Conservation (phyloP, 306 rosid species). For the Casuarina cunninghamiana region DNA sequence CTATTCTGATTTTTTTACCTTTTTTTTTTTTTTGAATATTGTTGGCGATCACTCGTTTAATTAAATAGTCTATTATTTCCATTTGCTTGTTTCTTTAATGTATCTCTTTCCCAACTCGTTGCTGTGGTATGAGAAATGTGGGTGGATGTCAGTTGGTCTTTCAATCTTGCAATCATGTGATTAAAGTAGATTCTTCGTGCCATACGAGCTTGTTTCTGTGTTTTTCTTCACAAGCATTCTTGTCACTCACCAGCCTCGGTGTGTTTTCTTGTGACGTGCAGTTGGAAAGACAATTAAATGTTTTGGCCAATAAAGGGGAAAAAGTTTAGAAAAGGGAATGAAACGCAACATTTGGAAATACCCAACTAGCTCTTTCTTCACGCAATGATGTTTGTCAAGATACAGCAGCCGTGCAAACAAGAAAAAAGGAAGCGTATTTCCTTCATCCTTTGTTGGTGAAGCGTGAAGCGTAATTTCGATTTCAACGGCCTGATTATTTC, state of each 20-base stretch:
- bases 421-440: not conserved
- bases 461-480: not conserved
- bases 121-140: not conserved
- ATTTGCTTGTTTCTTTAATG: not conserved
- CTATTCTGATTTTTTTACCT: not conserved
- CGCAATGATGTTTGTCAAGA: not conserved
- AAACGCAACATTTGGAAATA: not conserved
- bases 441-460: not conserved
- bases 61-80: not conserved
- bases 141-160: not conserved
- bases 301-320: constrained; percentile 33
- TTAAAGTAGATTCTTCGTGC: not conserved
- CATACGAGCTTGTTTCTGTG: not conserved
- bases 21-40: not conserved
- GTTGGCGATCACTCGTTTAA: not conserved
- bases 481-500: not conserved
- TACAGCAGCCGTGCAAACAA: not conserved
- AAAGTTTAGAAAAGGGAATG: constrained; percentile 9
- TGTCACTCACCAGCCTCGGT: not conserved
- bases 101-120: not conserved
- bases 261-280: constrained; percentile 17
- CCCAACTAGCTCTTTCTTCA: too few species aligned
- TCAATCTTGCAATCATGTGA: not conserved
- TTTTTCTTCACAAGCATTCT: not conserved
- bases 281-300: constrained; percentile 50